These are phyloP conservation scores for Daldinia childiae DNA, from an alignment of 495 filamentous ascomycete species.

Conservation along the genomic window DNA sequence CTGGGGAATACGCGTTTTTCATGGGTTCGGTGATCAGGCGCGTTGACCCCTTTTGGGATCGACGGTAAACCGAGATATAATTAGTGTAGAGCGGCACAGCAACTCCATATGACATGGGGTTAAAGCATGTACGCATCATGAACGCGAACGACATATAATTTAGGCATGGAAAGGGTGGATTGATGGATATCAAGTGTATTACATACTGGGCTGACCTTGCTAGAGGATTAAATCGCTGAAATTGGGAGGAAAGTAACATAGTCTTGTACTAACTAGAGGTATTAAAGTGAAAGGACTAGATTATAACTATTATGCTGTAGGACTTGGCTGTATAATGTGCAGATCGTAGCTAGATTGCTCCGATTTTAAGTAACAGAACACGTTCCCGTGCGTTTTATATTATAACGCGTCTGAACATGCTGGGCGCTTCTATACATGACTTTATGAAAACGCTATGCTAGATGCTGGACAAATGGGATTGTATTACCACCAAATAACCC, in stretches of 20 bases:
- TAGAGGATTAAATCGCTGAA: constrained; percentile 28
- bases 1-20: constrained; percentile 26
- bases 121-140: neutral
- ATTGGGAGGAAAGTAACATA: constrained; percentile 9
- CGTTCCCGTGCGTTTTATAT: neutral
- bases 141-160: constrained; percentile 20
- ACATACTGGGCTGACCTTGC: constrained; percentile 31
- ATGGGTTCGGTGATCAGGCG: constrained; percentile 17
- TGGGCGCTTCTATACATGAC: neutral
- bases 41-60: constrained; percentile 20
- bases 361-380: neutral
- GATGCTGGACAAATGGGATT: neutral
- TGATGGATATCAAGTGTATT: constrained; percentile 35
- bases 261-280: constrained; percentile 15
- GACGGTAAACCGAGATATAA: constrained; percentile 9
- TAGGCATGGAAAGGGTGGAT: neutral
- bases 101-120: neutral
- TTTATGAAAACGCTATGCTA: neutral
- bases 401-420: neutral
- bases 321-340: neutral
- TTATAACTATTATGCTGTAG: neutral
- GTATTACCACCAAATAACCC: neutral
- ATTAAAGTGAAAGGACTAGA: constrained; percentile 22
- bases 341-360: neutral
- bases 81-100: constrained; percentile 18